Conservation (phyloP, 805 yeast genomes). For the Clavispora asparagi region DNA sequence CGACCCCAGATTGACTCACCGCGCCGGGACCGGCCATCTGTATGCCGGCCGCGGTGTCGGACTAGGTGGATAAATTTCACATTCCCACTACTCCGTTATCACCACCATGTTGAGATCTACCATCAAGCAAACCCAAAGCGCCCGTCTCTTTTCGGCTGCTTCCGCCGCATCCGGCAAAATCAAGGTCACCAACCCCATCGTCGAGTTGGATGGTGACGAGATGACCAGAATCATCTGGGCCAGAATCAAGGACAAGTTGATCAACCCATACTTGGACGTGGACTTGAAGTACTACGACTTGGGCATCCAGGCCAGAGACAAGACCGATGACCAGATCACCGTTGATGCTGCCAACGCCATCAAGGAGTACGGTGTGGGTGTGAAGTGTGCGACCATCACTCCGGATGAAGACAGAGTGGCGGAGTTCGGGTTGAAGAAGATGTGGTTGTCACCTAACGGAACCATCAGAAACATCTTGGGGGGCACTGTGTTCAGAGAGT, state of each 20-base stretch:
- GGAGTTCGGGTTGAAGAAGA: conserved; percentile 85
- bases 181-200: conserved; percentile 80
- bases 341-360: conserved; percentile 88
- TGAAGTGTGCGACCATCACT: conserved; percentile 98
- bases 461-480: conserved; percentile 93
- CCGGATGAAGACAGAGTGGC: conserved; percentile 94
- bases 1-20: conserved; percentile 1
- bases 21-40: conserved; percentile 1
- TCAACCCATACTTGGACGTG: conserved; percentile 78
- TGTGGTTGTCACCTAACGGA: conserved; percentile 98
- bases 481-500: conserved; percentile 96
- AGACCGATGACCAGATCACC: conserved; percentile 85
- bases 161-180: conserved; percentile 42
- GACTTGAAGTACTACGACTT: conserved; percentile 90
- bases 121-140: conserved; percentile 1
- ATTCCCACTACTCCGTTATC: not conserved
- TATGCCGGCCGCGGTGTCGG: not conserved
- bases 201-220: conserved; percentile 97
- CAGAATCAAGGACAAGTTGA: conserved; percentile 77
- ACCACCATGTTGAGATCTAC: conserved; percentile 9
- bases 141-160: conserved; percentile 8
- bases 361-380: conserved; percentile 83
- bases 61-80: not conserved
- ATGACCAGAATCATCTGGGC: conserved; percentile 97
- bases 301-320: conserved; percentile 80